Conservation (phyloP, 257 asterid species). For the Forsythia viridissima region DNA sequence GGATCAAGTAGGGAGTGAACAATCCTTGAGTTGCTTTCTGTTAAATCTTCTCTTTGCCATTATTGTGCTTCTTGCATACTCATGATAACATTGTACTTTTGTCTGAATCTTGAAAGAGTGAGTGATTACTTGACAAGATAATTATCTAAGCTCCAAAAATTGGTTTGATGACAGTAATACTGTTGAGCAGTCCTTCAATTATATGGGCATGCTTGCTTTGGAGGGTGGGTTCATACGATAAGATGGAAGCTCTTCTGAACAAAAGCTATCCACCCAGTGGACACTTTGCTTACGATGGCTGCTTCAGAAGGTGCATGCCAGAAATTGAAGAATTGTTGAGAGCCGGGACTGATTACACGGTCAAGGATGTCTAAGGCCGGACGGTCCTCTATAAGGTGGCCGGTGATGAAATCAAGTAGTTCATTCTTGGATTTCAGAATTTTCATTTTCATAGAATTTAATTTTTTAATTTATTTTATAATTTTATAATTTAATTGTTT, state of each 20-base stretch:
- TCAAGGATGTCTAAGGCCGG: constrained; percentile 75
- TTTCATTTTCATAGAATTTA: too few relatives aligned
- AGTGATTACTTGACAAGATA: too few relatives aligned
- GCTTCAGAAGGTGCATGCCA: constrained; percentile 81
- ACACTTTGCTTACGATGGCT: constrained; percentile 80
- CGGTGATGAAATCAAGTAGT: constrained; percentile 61
- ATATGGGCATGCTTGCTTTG: constrained; percentile 99
- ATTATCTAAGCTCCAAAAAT: too few relatives aligned
- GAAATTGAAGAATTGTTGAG: constrained; percentile 81
- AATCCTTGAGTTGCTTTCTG: too few relatives aligned
- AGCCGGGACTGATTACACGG: constrained; percentile 82
- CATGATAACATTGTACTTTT: too few relatives aligned
- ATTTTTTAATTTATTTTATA: too few relatives aligned
- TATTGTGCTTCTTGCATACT: too few relatives aligned
- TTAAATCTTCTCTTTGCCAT: too few relatives aligned
- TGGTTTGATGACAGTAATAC: not conserved
- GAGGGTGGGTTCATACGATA: constrained; percentile 90
- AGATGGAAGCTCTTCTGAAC: constrained; percentile 81
- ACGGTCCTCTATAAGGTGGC: constrained; percentile 79
- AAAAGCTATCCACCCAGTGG: constrained; percentile 91
- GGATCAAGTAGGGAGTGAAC: too few relatives aligned
- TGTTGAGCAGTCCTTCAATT: constrained; percentile 73
- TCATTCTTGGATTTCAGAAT: constrained; percentile 58
- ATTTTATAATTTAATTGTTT: too few relatives aligned
- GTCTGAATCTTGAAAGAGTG: too few relatives aligned